These are phyloP conservation scores for Macrophomina pseudophaseolina DNA, from an alignment of 2,329 filamentous ascomycete species.

Conservation along the genomic window DNA sequence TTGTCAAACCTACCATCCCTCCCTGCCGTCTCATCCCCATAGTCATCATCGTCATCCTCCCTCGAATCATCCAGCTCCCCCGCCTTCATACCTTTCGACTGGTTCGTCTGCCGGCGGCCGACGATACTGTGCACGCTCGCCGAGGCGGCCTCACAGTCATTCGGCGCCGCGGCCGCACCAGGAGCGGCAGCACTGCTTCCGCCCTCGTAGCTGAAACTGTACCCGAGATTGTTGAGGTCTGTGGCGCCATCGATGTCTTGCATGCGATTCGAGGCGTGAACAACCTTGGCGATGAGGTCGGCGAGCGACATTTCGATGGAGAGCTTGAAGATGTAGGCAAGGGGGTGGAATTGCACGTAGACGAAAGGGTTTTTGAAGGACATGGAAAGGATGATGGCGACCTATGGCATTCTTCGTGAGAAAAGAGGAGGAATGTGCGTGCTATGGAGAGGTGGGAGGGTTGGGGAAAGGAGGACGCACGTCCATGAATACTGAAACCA, in stretches of 20 bases:
- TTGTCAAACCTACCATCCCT: no score
- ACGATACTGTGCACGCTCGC: no score
- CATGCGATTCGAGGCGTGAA: conserved; percentile 29
- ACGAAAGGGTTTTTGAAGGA: conserved; percentile 39
- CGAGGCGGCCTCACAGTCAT: no score
- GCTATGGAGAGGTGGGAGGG: not conserved
- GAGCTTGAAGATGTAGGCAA: conserved; percentile 42
- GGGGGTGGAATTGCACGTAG: conserved; percentile 48
- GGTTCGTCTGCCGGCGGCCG: no score
- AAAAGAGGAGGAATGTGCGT: not conserved
- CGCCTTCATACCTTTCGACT: no score
- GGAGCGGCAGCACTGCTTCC: no score
- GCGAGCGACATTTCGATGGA: conserved; percentile 52
- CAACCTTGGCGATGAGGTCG: conserved; percentile 46
- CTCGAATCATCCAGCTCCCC: no score
- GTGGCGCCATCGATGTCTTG: not conserved
- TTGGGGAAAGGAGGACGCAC: conserved; percentile 10
- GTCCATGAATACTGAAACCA: conserved; percentile 36
- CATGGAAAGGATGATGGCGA: conserved; percentile 47
- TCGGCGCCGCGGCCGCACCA: no score
- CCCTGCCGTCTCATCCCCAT: no score
- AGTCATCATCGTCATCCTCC: no score
- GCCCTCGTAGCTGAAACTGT: no score
- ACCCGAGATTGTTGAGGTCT: no score
- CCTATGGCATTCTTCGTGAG: conserved; percentile 27